Evolutionary conservation across 805 yeast species (phyloP).

Genomic region (Jamesozyma rosinii): DNA sequence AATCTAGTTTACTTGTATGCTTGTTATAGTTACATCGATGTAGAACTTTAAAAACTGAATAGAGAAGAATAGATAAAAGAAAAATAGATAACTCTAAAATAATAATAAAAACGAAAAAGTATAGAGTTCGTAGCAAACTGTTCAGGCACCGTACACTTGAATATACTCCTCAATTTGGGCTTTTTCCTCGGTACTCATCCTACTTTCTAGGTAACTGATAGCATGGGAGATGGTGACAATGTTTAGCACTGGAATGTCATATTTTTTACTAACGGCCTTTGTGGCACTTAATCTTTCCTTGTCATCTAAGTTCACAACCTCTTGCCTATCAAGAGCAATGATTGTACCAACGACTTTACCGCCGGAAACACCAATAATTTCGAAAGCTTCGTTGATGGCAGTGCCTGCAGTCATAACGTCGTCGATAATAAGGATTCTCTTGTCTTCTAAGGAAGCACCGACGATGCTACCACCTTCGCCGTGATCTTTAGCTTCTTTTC

Average conservation of each 20-base stretch:
- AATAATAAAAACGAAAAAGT: no score
- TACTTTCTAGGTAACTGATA: conserved; percentile 48
- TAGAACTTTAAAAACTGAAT: background rate
- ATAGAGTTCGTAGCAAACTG: no score
- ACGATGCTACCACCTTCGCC: conserved; percentile 97
- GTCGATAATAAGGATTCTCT: conserved; percentile 77
- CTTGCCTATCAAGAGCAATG: conserved; percentile 93
- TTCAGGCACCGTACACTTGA: conserved; percentile 31
- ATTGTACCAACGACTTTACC: conserved; percentile 78
- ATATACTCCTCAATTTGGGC: conserved; percentile 50
- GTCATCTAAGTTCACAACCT: conserved; percentile 56
- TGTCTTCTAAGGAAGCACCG: conserved; percentile 65
- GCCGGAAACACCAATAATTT: conserved; percentile 55
- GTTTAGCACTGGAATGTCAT: conserved; percentile 72
- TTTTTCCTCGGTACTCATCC: conserved; percentile 50
- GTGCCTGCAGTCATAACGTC: conserved; percentile 99
- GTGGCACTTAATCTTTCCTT: conserved; percentile 57
- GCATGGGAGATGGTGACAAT: conserved; percentile 74
- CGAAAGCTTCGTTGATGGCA: conserved; percentile 89
- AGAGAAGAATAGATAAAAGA: background rate
- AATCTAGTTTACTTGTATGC: no score
- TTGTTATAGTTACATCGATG: no score
- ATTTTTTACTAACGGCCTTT: conserved; percentile 60
- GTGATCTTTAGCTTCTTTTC: conserved; percentile 94
- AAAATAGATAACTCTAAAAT: background rate